Percentiles rank a stretch among this genome's conserved stretches.
phyloP scores from a whole-genome alignment of 164 flowering plant species.

The Echeveria elegans region DNA sequence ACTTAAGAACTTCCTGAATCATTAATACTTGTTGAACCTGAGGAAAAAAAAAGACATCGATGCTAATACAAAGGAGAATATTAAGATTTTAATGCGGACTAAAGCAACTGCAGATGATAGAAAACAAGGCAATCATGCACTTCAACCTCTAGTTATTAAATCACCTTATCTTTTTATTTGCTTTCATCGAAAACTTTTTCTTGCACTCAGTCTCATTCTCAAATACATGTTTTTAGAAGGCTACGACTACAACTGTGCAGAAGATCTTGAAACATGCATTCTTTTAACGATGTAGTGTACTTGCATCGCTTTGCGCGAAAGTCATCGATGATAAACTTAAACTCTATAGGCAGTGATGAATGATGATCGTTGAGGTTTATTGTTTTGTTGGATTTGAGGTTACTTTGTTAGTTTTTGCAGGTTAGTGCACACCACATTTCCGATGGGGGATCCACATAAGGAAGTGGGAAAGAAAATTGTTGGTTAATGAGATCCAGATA shows the following conservation, averaged over 20 bases:
- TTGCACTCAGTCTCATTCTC: neutral
- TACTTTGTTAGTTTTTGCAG: too few species aligned
- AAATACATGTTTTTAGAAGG: too few species aligned
- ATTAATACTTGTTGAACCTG: neutral
- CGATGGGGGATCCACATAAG: neutral
- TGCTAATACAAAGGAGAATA: too few species aligned
- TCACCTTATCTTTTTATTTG: neutral
- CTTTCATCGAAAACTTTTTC: neutral
- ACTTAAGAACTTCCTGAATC: neutral
- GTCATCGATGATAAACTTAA: too few species aligned
- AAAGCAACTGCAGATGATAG: neutral
- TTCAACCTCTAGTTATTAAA: neutral
- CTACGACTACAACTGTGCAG: too few species aligned
- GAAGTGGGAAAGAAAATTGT: neutral
- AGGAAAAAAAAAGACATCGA: neutral
- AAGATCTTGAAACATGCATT: too few species aligned
- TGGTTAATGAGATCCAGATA: constrained; percentile 6
- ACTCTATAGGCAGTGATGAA: too few species aligned
- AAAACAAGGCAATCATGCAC: neutral
- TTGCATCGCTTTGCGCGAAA: too few species aligned
- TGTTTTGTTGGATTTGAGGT: too few species aligned
- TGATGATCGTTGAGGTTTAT: too few species aligned
- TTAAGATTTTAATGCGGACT: neutral
- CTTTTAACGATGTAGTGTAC: too few species aligned
- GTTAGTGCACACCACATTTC: too few species aligned